These are phyloP conservation scores for Trypanosoma boissoni DNA, from an alignment of 208 protist genomes.

Conservation along the genomic window DNA sequence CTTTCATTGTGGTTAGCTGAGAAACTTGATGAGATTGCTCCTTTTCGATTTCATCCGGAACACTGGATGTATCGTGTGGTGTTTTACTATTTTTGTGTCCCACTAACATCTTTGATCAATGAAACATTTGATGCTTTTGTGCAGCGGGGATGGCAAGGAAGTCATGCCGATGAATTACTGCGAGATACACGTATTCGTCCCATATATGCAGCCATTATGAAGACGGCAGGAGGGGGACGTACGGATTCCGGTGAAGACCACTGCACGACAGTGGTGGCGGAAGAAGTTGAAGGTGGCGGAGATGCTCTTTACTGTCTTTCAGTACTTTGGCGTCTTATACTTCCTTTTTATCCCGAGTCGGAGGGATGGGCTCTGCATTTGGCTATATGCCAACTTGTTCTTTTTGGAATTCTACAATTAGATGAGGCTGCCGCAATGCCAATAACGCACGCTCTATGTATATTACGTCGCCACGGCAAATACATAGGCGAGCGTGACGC, in stretches of 20 bases:
- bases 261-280: background rate
- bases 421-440: constrained; percentile 23
- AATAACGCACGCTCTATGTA: constrained; percentile 29
- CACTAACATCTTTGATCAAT: constrained; percentile 33
- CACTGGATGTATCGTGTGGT: constrained; percentile 76
- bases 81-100: constrained; percentile 66
- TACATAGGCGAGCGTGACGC: constrained; percentile 43
- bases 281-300: constrained; percentile 26
- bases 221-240: too few species aligned
- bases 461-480: constrained; percentile 59
- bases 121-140: constrained; percentile 11
- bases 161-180: constrained; percentile 10
- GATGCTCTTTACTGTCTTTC: constrained; percentile 49
- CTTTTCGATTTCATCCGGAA: constrained; percentile 42
- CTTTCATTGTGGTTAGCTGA: constrained; percentile 39
- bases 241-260: background rate
- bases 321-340: constrained; percentile 55
- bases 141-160: constrained; percentile 9
- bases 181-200: constrained; percentile 2
- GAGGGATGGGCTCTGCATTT: constrained; percentile 82
- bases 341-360: constrained; percentile 65
- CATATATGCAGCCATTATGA: background rate
- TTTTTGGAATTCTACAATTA: constrained; percentile 26
- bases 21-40: constrained; percentile 26
- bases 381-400: constrained; percentile 57